Evolutionary conservation across 768 basidiomycete species (phyloP), one percentile per base, ranked within the genome.

Genomic region (Podaxis carcinomalis): DNA sequence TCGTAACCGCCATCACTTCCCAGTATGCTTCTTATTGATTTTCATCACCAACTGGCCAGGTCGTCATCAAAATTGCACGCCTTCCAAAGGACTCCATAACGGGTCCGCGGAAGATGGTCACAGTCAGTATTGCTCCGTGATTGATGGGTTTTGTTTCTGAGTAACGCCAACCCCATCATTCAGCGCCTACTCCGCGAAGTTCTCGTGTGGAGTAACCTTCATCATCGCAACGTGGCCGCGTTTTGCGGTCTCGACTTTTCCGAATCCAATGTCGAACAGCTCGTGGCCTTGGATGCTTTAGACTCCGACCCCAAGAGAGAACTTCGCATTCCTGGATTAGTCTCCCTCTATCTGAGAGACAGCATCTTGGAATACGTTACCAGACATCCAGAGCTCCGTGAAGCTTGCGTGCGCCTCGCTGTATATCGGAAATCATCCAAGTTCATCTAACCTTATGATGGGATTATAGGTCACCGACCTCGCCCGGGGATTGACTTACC

Each of bases 141-240:
- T 21, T 49, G 21, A 9, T 25, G 35, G 10, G 7, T 7, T 14
- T 19, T 4, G 25, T 14, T 39, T 54, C 35, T 23, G 7, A 54
- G 25, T 5, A 13, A 39, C 16, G 25, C 28, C 3, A 9, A 25
- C 16, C 25, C 32, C 32, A 23, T 23, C 37, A 54, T 21, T 5
- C 21, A 54, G 52, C 52, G 52, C 19, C 36, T 54, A 5, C 52
- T 54, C n/a, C 52, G 52, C 52, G 52, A 54, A 54, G 37, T 25
- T 5, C n/a, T 39, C 6, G 52, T 54, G 36, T 54, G 52, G 52
- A 54, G 37, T 9, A 16, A 2, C 37, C 52, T 54, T 2, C 5
- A 54, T 23, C 52, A 54, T n/a, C 35, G 19, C 35, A 54, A 54
- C 35, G 52, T 54, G 10, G 52, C 36, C 21, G n/a, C 10, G n/a